Percentiles rank a stretch among this genome's conserved stretches.
Conservation (phyloP, 805 yeast species). For the Blastobotrys americana region DNA sequence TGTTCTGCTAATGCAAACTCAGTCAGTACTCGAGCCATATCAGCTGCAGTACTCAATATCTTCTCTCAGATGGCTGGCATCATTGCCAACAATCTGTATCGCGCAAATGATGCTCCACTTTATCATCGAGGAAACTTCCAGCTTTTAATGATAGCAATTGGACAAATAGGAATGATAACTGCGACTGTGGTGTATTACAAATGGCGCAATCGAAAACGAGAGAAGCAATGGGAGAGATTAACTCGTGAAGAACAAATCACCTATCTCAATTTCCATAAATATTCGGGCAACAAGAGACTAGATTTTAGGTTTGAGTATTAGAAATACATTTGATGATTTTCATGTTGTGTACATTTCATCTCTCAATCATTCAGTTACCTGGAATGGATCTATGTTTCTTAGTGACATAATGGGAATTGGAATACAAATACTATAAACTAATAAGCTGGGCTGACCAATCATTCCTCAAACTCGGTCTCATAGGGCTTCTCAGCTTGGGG, state of each 20-base stretch:
- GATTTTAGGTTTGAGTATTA: constrained; percentile 40
- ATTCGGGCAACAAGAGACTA: constrained; percentile 52
- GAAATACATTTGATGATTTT: too few relatives aligned
- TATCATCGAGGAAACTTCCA: constrained; percentile 50
- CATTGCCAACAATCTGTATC: constrained; percentile 48
- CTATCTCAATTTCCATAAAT: constrained; percentile 41
- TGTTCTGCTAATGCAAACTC: constrained; percentile 56
- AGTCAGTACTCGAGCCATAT: constrained; percentile 56
- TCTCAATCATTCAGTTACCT: too few relatives aligned
- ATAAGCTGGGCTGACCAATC: too few relatives aligned
- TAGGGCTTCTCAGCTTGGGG: constrained; percentile 59
- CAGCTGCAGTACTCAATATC: constrained; percentile 60
- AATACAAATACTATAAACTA: too few relatives aligned
- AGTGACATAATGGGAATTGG: too few relatives aligned
- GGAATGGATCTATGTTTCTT: too few relatives aligned
- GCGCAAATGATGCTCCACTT: constrained; percentile 49
- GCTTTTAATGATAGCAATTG: constrained; percentile 23
- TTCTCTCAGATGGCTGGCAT: constrained; percentile 54
- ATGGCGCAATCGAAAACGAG: constrained; percentile 30
- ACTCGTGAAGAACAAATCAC: constrained; percentile 42
- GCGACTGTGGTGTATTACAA: constrained; percentile 30
- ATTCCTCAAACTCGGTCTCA: constrained; percentile 8
- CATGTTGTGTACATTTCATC: too few relatives aligned
- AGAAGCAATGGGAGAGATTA: constrained; percentile 44
- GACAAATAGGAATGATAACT: constrained; percentile 16